Evolutionary conservation across 225 moss, liverwort and hornwort genomes (phyloP).

Genomic region (Asterella californica): DNA sequence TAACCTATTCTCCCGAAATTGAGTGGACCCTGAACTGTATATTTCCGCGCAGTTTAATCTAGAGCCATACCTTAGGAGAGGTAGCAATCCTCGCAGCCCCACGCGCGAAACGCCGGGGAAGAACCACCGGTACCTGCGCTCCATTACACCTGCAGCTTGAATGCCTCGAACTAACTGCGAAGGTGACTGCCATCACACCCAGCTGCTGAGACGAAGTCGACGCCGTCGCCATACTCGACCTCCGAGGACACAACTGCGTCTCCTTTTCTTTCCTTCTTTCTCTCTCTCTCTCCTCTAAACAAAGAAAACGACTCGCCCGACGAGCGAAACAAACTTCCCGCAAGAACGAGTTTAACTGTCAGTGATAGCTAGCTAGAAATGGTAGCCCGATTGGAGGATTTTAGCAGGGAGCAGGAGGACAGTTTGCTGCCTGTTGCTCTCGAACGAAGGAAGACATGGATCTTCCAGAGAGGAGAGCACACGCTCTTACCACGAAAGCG

Average conservation of each 20-base stretch:
- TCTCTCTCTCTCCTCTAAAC: not conserved
- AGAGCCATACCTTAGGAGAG: constrained; percentile 11
- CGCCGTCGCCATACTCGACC: constrained; percentile 19
- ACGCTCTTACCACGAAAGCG: too few species aligned
- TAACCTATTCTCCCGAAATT: not conserved
- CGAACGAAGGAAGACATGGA: not conserved
- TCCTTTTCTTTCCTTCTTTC: too few species aligned
- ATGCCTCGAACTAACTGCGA: not conserved
- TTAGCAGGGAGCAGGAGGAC: not conserved
- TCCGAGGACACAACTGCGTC: not conserved
- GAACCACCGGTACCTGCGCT: constrained; percentile 2
- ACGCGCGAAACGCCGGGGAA: not conserved
- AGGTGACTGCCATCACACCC: not conserved
- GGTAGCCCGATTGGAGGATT: not conserved
- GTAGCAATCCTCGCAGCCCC: not conserved
- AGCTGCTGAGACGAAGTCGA: constrained; percentile 21
- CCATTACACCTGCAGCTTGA: not conserved
- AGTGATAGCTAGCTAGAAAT: not conserved
- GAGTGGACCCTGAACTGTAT: not conserved
- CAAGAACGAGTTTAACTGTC: not conserved
- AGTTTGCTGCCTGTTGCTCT: not conserved
- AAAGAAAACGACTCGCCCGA: not conserved
- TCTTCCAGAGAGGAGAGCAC: not conserved
- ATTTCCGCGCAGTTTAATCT: not conserved
- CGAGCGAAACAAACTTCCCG: not conserved